Percentiles rank a stretch among this genome's conserved stretches.
Evolutionary conservation across 108 stramenopile genomes (phyloP).

Genomic region (Stephanodiscus triporus): DNA sequence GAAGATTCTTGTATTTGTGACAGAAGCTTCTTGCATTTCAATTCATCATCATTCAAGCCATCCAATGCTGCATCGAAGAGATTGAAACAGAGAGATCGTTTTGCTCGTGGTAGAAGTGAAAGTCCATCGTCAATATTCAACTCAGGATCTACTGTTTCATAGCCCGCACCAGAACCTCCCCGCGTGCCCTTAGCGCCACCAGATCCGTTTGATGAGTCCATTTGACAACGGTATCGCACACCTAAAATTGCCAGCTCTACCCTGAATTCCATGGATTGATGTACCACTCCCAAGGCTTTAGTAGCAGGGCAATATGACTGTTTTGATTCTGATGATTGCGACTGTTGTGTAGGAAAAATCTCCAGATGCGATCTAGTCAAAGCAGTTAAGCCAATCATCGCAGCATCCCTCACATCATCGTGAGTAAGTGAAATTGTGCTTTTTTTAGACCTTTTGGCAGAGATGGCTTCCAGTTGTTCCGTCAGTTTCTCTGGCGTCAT

Average conservation of each 20-base stretch:
- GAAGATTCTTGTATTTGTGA: conserved; percentile 6
- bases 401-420: conserved; percentile 64
- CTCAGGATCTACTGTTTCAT: conserved; percentile 26
- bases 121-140: conserved; percentile 57
- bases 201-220: conserved; percentile 21
- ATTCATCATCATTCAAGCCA: conserved; percentile 39
- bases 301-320: conserved; percentile 7
- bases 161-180: conserved; percentile 40
- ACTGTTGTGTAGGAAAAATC: conserved; percentile 44
- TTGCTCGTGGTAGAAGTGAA: conserved; percentile 65
- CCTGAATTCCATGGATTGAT: conserved; percentile 50
- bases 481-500: conserved; percentile 34
- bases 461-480: conserved; percentile 22
- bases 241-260: conserved; percentile 53
- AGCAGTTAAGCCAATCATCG: conserved; percentile 54
- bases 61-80: conserved; percentile 56
- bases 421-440: neutral
- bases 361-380: conserved; percentile 30
- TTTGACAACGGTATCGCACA: conserved; percentile 61
- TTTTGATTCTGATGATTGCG: conserved; percentile 17
- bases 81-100: conserved; percentile 73
- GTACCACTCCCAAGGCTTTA: conserved; percentile 34
- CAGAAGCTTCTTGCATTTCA: conserved; percentile 17
- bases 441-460: neutral
- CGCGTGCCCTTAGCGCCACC: conserved; percentile 19